These are phyloP conservation scores for Breviolum minutum DNA, from an alignment of 73 alveolate species.

Conservation along the genomic window DNA sequence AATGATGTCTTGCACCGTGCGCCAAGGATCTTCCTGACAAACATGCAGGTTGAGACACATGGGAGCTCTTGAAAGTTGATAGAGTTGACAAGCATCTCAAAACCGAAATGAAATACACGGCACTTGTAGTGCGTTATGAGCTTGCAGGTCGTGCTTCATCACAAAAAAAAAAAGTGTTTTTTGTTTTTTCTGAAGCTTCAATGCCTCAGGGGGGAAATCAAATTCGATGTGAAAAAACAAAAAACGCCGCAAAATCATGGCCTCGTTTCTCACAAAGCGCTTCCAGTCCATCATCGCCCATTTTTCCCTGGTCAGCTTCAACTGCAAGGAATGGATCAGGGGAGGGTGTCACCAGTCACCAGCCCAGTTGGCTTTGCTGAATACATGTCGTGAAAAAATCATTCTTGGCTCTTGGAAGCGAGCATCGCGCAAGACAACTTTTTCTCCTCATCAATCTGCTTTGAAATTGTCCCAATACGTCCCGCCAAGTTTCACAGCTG, in stretches of 20 bases:
- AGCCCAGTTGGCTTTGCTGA: too few species aligned
- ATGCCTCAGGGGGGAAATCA: not conserved
- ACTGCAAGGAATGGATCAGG: not conserved
- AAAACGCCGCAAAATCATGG: not conserved
- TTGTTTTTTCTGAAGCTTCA: too few species aligned
- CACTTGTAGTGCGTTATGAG: not conserved
- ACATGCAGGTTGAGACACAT: not conserved
- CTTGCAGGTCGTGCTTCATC: too few species aligned
- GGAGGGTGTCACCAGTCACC: too few species aligned
- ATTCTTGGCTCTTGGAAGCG: too few species aligned
- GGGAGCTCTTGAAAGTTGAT: too few species aligned
- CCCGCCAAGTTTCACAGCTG: not conserved
- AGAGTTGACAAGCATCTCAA: not conserved
- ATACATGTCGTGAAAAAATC: too few species aligned
- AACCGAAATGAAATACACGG: not conserved
- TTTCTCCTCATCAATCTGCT: too few species aligned
- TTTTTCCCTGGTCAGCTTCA: not conserved
- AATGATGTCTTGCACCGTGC: constrained; percentile 19
- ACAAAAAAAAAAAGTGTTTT: too few species aligned
- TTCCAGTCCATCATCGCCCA: constrained; percentile 47
- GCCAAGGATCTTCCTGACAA: constrained; percentile 43
- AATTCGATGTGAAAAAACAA: not conserved
- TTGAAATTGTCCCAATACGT: too few species aligned
- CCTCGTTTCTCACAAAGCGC: constrained; percentile 54
- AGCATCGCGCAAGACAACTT: too few species aligned